Percentiles rank a stretch among this genome's conserved stretches.
Conservation (phyloP, 1,139 yeast species). For the Scheffersomyces segobiensis region DNA sequence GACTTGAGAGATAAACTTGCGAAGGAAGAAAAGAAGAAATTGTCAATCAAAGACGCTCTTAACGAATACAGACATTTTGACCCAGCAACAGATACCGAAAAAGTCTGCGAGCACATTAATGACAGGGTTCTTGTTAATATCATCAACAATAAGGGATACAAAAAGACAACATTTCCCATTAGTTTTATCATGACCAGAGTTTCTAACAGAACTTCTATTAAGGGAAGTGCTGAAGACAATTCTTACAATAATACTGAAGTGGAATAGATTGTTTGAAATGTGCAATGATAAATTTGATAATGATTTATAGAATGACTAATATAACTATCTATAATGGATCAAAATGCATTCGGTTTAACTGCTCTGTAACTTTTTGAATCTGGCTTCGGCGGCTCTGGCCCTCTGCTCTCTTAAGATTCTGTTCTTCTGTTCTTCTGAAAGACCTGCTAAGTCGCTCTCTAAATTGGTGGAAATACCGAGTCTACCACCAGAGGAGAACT, state of each 20-base stretch:
- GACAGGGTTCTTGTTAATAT: conserved; percentile 14
- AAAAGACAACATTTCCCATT: conserved; percentile 11
- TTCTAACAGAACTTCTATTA: not conserved
- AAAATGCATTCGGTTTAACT: not conserved
- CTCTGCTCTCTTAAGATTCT: conserved; percentile 89
- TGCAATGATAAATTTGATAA: not conserved
- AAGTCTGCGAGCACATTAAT: conserved; percentile 2
- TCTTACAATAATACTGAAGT: not conserved
- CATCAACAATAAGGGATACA: conserved; percentile 11
- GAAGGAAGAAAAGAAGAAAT: conserved; percentile 26
- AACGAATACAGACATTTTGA: conserved; percentile 62
- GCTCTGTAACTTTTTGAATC: conserved; percentile 40
- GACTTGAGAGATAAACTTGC: conserved; percentile 38
- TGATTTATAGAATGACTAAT: not conserved
- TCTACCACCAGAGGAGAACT: conserved; percentile 29
- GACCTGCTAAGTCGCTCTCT: conserved; percentile 32
- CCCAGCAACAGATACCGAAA: conserved; percentile 26
- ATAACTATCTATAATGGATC: not conserved
- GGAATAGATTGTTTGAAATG: not conserved
- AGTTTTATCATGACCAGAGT: conserved; percentile 17
- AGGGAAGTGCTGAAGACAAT: not conserved
- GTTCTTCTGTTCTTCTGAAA: conserved; percentile 66
- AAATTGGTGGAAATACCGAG: conserved; percentile 14
- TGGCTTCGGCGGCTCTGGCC: conserved; percentile 95
- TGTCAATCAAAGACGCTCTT: conserved; percentile 56